Evolutionary conservation across 495 filamentous ascomycete species (phyloP).

Genomic region (Aspergillus steynii): DNA sequence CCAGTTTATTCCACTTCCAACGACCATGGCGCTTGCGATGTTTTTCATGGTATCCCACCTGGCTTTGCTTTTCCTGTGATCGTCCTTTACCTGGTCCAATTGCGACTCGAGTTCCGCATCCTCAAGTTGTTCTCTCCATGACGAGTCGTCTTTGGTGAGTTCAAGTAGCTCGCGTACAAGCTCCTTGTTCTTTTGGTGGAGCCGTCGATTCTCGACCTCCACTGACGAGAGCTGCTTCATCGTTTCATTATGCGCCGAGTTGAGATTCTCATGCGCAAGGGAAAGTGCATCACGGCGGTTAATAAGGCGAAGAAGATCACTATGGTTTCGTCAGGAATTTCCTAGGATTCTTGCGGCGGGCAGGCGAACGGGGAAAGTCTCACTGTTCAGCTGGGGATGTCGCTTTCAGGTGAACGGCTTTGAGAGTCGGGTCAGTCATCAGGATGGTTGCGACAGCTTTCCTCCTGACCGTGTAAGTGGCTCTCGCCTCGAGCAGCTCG

Average conservation of each 20-base stretch:
- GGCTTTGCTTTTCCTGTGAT: conserved; percentile 57
- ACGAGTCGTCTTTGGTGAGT: conserved; percentile 57
- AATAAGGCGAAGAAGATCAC: conserved; percentile 63
- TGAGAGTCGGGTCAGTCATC: conserved; percentile 70
- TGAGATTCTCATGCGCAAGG: conserved; percentile 57
- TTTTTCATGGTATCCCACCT: conserved; percentile 74
- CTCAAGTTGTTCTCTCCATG: conserved; percentile 50
- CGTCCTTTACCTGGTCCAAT: conserved; percentile 55
- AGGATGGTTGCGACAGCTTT: conserved; percentile 66
- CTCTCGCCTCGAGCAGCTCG: conserved; percentile 67
- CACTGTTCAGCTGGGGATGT: conserved; percentile 70
- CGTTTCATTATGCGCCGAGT: conserved; percentile 48
- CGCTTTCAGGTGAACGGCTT: conserved; percentile 70
- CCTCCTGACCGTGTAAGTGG: conserved; percentile 64
- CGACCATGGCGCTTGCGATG: conserved; percentile 70
- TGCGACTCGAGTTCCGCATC: conserved; percentile 52
- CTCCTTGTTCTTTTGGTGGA: conserved; percentile 59
- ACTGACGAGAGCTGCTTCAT: conserved; percentile 49
- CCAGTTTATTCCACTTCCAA: conserved; percentile 86
- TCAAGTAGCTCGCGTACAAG: conserved; percentile 60
- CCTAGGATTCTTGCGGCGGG: background rate
- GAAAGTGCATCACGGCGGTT: conserved; percentile 67
- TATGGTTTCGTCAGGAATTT: conserved; percentile 29
- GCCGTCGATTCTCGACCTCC: conserved; percentile 55
- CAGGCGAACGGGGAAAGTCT: conserved; percentile 2